Evolutionary conservation across 176 grass and related monocot species (phyloP), one percentile per base, ranked within the genome.

Genomic region (Lolium rigidum): DNA sequence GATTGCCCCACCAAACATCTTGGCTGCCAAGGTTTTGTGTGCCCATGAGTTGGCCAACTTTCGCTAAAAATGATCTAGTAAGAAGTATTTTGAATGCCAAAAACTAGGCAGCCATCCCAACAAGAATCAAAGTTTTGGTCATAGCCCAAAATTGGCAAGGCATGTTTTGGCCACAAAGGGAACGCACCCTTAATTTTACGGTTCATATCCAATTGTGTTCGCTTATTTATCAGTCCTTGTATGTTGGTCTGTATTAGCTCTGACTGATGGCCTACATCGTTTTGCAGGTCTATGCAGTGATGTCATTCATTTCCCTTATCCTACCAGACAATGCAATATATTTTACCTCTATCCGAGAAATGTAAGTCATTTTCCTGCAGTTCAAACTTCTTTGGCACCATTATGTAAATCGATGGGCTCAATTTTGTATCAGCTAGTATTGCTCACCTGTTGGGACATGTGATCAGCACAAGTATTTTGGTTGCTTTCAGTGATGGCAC

Each of bases 241-340:
- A 55, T 50, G 65, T 16, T 21, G 17, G 3, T 37, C 0, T 1
- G 14, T 68, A 38, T 70, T 63, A 77, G 76, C 13, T 14, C 58
- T 61, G 10, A 63, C 58, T 61, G 10, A 63, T 4, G 1, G 5
- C 2, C 13, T 31, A 4, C 52, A 14, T 56, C 62, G 4, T 87
- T 71, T 69, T 91, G 74, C 92, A 99, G 97, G 97, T 99, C 58
- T 99, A 94, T 91, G 80, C 97, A 59, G 84, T 99, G 85, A 99
- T 99, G 97, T 99, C 97, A 20, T 99, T 99, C 75, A 74, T 94
- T 60, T 94, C 92, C 20, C 97, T 98, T 71, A 86, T 94, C 54
- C 73, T 99, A 41, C 92, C 85, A 51, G 51, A 77, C 10, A 89
- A 82, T 11, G 86, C 94, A 67, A 99, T 99, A 86, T 99, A 94